These are phyloP conservation scores for Cytospora schulzeri DNA, from an alignment of 2,329 filamentous ascomycete genomes.

Conservation along the genomic window DNA sequence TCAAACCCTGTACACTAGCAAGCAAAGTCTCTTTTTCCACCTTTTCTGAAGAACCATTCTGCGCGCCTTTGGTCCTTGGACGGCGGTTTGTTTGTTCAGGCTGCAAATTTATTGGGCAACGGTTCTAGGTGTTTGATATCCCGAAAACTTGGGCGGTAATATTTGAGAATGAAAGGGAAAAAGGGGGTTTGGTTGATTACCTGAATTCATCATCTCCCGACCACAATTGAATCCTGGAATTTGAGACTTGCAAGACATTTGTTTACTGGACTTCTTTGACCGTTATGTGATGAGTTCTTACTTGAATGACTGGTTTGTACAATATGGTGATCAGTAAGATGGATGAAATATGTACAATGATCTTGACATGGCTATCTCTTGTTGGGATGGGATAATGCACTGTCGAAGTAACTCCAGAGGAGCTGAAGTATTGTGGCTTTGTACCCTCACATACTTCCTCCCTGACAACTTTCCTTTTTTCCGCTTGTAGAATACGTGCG, in stretches of 20 bases:
- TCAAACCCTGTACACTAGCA: not conserved
- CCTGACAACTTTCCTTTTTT: too few relatives aligned
- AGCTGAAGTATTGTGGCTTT: not conserved
- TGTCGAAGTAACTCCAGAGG: not conserved
- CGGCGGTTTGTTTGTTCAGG: not conserved
- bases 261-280: not conserved
- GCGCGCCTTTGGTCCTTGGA: not conserved
- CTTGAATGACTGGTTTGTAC: not conserved
- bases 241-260: not conserved
- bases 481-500: not conserved
- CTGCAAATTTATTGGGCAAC: conserved; percentile 1
- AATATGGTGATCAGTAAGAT: not conserved
- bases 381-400: not conserved
- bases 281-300: not conserved
- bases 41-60: not conserved
- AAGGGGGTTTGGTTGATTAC: not conserved
- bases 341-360: not conserved
- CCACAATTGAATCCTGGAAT: not conserved
- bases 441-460: not conserved
- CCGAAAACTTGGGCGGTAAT: not conserved
- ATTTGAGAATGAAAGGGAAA: not conserved
- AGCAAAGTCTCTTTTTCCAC: not conserved
- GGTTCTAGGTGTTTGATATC: not conserved
- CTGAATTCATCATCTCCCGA: not conserved
- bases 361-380: not conserved